These are phyloP conservation scores for Aristolochia californica DNA, from an alignment of 164 flowering plant species.

Conservation along the genomic window DNA sequence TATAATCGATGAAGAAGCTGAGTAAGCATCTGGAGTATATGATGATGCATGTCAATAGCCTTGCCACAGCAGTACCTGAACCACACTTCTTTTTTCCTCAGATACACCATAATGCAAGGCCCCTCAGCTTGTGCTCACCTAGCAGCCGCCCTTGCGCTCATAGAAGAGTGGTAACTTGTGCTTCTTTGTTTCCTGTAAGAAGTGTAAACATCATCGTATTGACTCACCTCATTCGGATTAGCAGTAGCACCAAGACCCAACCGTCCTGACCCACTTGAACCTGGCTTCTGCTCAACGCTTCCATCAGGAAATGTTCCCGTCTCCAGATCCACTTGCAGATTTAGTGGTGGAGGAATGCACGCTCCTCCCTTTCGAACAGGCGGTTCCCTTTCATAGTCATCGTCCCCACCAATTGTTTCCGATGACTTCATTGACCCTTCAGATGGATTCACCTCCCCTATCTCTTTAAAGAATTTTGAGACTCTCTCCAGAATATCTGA, in stretches of 20 bases:
- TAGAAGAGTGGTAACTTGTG: conserved; percentile 80
- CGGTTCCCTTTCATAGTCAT: conserved; percentile 58
- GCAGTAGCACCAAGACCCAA: conserved; percentile 91
- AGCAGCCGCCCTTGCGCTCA: conserved; percentile 76
- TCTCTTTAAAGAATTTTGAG: conserved; percentile 82
- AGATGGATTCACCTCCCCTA: conserved; percentile 91
- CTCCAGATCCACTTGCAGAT: conserved; percentile 72
- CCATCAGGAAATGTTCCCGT: conserved; percentile 74
- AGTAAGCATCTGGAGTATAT: too few relatives aligned
- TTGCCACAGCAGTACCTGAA: too few relatives aligned
- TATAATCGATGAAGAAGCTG: too few relatives aligned
- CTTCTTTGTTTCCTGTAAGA: conserved; percentile 93
- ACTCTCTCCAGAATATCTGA: conserved; percentile 79
- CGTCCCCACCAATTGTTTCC: conserved; percentile 42
- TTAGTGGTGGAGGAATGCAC: conserved; percentile 89
- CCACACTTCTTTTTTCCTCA: not conserved
- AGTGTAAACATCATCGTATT: conserved; percentile 90
- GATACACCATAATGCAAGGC: not conserved
- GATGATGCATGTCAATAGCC: too few relatives aligned
- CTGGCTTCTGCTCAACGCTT: conserved; percentile 56
- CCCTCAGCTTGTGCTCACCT: conserved; percentile 7
- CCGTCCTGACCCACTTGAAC: conserved; percentile 59
- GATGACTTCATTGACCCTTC: conserved; percentile 72
- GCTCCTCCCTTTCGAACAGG: conserved; percentile 88
- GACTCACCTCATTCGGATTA: conserved; percentile 77